Evolutionary conservation across 164 flowering plant species (phyloP).

Genomic region (Chloranthus sessilifolius): DNA sequence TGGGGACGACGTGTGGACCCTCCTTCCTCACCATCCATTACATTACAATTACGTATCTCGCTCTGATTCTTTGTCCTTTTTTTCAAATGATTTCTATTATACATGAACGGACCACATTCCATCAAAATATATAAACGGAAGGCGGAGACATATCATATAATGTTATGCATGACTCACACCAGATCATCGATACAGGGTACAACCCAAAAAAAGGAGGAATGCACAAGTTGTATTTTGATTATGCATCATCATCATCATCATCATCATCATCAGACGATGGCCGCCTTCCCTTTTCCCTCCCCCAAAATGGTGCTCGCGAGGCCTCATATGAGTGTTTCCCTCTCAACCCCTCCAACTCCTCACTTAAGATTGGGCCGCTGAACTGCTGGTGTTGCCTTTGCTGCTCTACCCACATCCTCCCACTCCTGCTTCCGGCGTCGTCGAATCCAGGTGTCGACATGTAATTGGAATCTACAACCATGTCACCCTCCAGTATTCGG

Average conservation of each 20-base stretch:
- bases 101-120: too few species aligned
- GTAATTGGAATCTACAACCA: constrained; percentile 53
- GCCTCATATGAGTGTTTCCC: constrained; percentile 6
- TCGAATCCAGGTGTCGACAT: constrained; percentile 58
- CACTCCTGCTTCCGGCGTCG: constrained; percentile 51
- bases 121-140: too few species aligned
- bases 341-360: constrained; percentile 8
- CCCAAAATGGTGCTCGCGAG: constrained; percentile 3
- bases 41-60: too few species aligned
- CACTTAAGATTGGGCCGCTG: constrained; percentile 39
- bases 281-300: constrained; percentile 17
- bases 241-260: background rate
- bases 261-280: constrained; percentile 19
- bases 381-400: constrained; percentile 35
- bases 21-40: too few species aligned
- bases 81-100: too few species aligned
- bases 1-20: too few species aligned
- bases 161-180: too few species aligned
- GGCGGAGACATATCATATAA: too few species aligned
- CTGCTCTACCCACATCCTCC: constrained; percentile 55
- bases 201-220: background rate
- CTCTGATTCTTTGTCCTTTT: too few species aligned
- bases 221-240: background rate
- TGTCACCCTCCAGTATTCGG: constrained; percentile 77
- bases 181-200: too few species aligned